Evolutionary conservation across 495 filamentous ascomycete species (phyloP).

Genomic region (Daldinia loculata): DNA sequence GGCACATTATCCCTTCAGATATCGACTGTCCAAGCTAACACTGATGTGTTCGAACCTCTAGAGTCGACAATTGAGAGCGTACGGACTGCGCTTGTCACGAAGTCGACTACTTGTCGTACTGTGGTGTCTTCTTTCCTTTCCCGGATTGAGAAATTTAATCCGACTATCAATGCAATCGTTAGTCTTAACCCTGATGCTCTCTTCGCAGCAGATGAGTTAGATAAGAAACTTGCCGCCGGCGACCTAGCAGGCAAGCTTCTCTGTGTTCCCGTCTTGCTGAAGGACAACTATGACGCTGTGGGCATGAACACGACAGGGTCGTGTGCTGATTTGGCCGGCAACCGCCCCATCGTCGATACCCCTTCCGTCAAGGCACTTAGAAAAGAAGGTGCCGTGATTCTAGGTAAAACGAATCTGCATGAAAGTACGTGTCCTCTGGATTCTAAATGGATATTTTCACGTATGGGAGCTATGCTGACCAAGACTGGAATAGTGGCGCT

Average conservation of each 20-base stretch:
- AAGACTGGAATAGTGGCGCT: slow-evolving; percentile 57
- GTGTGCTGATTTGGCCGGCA: slow-evolving; percentile 55
- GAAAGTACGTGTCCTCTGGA: slow-evolving; percentile 46
- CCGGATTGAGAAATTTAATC: slow-evolving; percentile 65
- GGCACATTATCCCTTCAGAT: slow-evolving; percentile 11
- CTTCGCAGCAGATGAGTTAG: slow-evolving; percentile 56
- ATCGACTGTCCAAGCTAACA: slow-evolving; percentile 2
- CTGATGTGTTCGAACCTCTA: slow-evolving; percentile 54
- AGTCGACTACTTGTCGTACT: slow-evolving; percentile 58
- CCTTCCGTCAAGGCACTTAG: slow-evolving; percentile 60
- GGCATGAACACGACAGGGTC: slow-evolving; percentile 66
- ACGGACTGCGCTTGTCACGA: slow-evolving; percentile 60
- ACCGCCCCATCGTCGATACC: slow-evolving; percentile 57
- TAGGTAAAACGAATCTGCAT: slow-evolving; percentile 73
- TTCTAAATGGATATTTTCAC: too few species aligned
- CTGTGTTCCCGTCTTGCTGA: slow-evolving; percentile 68
- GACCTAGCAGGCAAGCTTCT: slow-evolving; percentile 59
- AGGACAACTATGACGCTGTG: slow-evolving; percentile 68
- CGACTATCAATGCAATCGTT: slow-evolving; percentile 65
- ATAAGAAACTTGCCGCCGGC: slow-evolving; percentile 52
- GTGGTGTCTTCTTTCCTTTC: slow-evolving; percentile 64
- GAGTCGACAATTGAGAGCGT: slow-evolving; percentile 65
- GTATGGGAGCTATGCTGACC: slow-evolving; percentile 3
- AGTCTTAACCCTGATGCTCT: slow-evolving; percentile 62
- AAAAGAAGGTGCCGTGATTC: slow-evolving; percentile 67